Percentiles rank a stretch among this genome's conserved stretches.
Conservation (phyloP, 2,329 filamentous ascomycete genomes). For the Sporothrix humicola region DNA sequence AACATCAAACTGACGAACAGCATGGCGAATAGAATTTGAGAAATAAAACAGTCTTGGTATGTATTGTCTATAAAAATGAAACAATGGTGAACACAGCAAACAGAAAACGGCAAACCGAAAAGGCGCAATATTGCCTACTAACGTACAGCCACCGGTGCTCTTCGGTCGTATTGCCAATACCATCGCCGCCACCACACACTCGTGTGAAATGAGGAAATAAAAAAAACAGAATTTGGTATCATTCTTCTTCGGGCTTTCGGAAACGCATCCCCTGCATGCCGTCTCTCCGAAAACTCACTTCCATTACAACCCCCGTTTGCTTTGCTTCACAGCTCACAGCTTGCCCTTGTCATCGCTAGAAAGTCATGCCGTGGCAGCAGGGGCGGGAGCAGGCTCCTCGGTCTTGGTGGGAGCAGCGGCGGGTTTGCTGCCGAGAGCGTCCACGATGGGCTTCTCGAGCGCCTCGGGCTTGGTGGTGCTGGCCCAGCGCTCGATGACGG, state of each 20-base stretch:
- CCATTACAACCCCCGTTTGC: background rate
- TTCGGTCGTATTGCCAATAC: background rate
- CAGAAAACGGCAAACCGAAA: background rate
- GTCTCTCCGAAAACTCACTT: background rate
- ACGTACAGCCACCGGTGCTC: background rate
- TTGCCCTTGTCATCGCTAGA: slow-evolving; percentile 5
- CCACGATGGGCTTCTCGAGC: slow-evolving; percentile 75
- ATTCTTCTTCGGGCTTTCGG: background rate
- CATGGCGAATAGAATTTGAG: no score
- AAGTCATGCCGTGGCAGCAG: slow-evolving; percentile 27
- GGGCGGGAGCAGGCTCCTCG: slow-evolving; percentile 36
- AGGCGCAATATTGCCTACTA: background rate
- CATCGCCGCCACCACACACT: background rate
- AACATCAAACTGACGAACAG: background rate
- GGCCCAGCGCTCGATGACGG: slow-evolving; percentile 85
- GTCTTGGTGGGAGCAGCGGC: slow-evolving; percentile 38
- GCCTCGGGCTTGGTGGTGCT: slow-evolving; percentile 85
- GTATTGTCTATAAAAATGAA: background rate
- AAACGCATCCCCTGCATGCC: background rate
- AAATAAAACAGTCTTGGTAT: background rate
- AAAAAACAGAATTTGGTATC: slow-evolving; percentile 23
- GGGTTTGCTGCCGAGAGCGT: slow-evolving; percentile 68
- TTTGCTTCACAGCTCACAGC: slow-evolving; percentile 28
- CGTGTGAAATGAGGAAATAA: background rate
- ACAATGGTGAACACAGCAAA: background rate